Conservation (phyloP, 306 rosid species). For the Prosopis cineraria region DNA sequence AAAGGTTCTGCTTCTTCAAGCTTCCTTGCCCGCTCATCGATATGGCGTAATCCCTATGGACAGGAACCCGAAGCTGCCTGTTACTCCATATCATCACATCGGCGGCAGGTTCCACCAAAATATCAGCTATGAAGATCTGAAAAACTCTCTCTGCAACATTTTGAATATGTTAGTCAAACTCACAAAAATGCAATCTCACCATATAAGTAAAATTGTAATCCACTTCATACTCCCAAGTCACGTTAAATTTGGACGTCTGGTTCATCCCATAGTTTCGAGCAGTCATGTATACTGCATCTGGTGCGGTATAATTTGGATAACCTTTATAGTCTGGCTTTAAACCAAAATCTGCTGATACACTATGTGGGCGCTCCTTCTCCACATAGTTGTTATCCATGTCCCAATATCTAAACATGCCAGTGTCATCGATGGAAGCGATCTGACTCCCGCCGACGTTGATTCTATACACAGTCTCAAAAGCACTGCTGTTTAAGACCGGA, state of each 20-base stretch:
- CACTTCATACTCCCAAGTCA: background rate
- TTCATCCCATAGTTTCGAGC: background rate
- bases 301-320: background rate
- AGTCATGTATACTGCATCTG: background rate
- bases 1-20: background rate
- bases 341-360: background rate
- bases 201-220: background rate
- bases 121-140: constrained; percentile 4
- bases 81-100: background rate
- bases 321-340: background rate
- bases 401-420: constrained; percentile 31
- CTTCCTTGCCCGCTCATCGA: background rate
- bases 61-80: background rate
- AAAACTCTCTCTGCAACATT: background rate
- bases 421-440: background rate
- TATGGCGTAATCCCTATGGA: background rate
- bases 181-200: constrained; percentile 16
- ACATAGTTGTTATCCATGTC: background rate
- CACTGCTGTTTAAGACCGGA: background rate
- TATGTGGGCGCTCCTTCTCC: background rate
- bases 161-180: background rate
- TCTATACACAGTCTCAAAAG: constrained; percentile 18
- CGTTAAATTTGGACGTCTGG: background rate
- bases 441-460: background rate
- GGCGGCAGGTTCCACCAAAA: background rate